A percentile compares a stretch with the other conserved stretches of the same genome.
Conservation (phyloP, 140 eudicot species). For the Flaveria floridana region DNA sequence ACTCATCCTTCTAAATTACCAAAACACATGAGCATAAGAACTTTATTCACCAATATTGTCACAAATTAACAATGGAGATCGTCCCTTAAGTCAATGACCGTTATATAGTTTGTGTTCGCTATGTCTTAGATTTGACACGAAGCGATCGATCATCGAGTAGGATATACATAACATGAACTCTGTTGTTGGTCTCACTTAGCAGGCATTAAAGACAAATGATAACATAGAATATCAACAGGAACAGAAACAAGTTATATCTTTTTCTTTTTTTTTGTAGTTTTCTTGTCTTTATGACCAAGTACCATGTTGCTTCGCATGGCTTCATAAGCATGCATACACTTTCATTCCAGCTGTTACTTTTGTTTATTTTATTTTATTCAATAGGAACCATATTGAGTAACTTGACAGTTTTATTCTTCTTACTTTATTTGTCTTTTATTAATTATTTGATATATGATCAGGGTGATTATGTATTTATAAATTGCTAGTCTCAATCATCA, state of each 20-base stretch:
- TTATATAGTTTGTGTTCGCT: no score
- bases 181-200: neutral
- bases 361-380: slow-evolving; percentile 13
- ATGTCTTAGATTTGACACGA: neutral
- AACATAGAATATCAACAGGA: neutral
- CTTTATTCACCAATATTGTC: no score
- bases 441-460: neutral
- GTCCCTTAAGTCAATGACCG: no score
- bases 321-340: slow-evolving; percentile 35
- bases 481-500: slow-evolving; percentile 36
- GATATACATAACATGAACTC: neutral
- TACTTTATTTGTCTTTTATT: slow-evolving; percentile 11
- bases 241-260: neutral
- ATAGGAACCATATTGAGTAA: slow-evolving; percentile 34
- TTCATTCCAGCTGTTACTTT: slow-evolving; percentile 39
- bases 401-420: slow-evolving; percentile 44
- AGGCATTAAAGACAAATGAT: neutral
- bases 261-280: slow-evolving; percentile 11
- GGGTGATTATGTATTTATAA: neutral
- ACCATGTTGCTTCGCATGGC: slow-evolving; percentile 39
- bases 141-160: neutral
- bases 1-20: no score
- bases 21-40: no score
- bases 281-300: slow-evolving; percentile 48
- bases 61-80: no score